Conservation (phyloP, 495 filamentous ascomycete genomes). For the Penicillium mononematosum region DNA sequence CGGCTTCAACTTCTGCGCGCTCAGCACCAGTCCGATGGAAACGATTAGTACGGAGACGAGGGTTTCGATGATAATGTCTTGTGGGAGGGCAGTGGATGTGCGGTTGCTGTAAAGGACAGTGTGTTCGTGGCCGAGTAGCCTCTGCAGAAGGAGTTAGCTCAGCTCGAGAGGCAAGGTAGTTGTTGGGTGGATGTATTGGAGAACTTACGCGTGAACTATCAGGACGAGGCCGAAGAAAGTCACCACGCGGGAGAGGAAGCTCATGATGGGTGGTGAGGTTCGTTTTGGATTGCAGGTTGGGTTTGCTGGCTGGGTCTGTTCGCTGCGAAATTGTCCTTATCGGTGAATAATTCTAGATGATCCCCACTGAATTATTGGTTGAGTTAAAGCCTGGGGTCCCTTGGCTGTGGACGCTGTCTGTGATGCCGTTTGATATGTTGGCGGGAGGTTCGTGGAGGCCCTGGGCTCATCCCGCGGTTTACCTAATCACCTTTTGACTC, state of each 20-base stretch:
- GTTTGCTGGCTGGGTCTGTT: background rate
- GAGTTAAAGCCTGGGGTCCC: background rate
- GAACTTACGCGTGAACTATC: conserved; percentile 69
- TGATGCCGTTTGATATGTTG: background rate
- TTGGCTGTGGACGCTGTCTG: conserved; percentile 4
- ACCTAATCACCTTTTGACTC: conserved; percentile 1
- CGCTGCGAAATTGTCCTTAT: background rate
- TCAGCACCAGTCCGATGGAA: conserved; percentile 68
- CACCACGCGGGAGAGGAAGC: conserved; percentile 61
- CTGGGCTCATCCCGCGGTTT: conserved; percentile 1
- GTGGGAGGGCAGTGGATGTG: conserved; percentile 56
- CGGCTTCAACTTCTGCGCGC: conserved; percentile 67
- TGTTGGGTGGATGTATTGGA: background rate
- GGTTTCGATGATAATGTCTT: conserved; percentile 68
- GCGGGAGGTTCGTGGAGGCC: conserved; percentile 2
- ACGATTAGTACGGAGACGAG: conserved; percentile 62
- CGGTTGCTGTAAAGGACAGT: conserved; percentile 64
- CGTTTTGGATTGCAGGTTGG: conserved; percentile 22
- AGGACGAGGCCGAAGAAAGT: conserved; percentile 65
- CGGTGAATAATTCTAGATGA: background rate
- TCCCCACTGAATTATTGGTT: background rate
- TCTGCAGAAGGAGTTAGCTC: conserved; percentile 39
- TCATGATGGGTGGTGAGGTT: conserved; percentile 47
- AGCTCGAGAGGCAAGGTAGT: background rate
- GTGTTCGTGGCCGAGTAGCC: conserved; percentile 88